Percentiles rank a stretch among this genome's conserved stretches.
These are phyloP conservation scores for Dionaea muscipula DNA, from an alignment of 179 eudicot genomes.

Conservation along the genomic window DNA sequence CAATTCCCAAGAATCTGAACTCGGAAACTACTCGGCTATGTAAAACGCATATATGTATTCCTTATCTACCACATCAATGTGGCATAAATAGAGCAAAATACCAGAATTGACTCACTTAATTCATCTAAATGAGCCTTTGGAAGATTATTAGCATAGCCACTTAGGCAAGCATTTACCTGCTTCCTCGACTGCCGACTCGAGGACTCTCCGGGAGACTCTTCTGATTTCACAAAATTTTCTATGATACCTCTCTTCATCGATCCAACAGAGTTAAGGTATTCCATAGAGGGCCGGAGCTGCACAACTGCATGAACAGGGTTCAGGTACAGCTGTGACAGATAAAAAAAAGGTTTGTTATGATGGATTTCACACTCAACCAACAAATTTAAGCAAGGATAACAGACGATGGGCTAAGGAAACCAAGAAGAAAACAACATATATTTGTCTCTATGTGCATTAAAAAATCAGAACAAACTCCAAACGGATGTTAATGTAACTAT, in stretches of 20 bases:
- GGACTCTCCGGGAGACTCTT: slow-evolving; percentile 26
- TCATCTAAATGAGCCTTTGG: too few relatives aligned
- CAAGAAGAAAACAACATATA: too few relatives aligned
- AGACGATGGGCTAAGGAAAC: too few relatives aligned
- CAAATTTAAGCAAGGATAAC: background rate
- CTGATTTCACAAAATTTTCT: slow-evolving; percentile 23
- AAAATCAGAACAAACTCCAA: too few relatives aligned
- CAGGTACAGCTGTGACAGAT: slow-evolving; percentile 67
- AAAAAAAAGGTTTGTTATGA: background rate
- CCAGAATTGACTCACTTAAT: too few relatives aligned
- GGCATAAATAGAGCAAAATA: too few relatives aligned
- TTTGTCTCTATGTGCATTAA: too few relatives aligned
- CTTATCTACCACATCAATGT: too few relatives aligned
- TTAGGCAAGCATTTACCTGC: slow-evolving; percentile 8
- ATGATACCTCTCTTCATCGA: slow-evolving; percentile 24
- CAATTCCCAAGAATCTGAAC: too few relatives aligned
- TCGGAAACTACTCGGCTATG: too few relatives aligned
- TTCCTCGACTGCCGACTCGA: slow-evolving; percentile 29
- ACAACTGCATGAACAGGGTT: slow-evolving; percentile 71
- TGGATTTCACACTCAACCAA: background rate
- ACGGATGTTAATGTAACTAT: too few relatives aligned
- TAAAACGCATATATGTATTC: too few relatives aligned
- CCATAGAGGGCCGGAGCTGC: slow-evolving; percentile 83
- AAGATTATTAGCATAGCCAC: background rate
- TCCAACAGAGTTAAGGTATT: slow-evolving; percentile 29